A percentile compares a stretch with the other conserved stretches of the same genome.
Conservation (phyloP, 371 early-diverging fungal species). For the Rhizopus microsporus region DNA sequence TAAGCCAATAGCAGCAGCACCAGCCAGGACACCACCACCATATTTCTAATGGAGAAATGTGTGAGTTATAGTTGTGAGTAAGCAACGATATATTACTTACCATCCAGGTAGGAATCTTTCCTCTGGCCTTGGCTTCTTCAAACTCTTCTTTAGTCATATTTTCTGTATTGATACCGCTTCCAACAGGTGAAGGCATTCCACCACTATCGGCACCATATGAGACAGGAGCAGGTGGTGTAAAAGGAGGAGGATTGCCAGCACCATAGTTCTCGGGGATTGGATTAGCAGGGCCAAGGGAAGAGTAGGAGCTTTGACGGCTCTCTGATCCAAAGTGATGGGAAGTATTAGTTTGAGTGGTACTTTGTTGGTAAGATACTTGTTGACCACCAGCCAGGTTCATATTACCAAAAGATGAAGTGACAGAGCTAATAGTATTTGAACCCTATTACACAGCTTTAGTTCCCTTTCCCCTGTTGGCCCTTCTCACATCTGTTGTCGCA, state of each 20-base stretch:
- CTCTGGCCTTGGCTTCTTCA: conserved; percentile 26
- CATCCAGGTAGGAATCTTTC: conserved; percentile 22
- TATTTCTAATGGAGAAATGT: conserved; percentile 22
- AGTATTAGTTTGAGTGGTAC: conserved; percentile 12
- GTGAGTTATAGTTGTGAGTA: background rate
- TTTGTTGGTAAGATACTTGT: conserved; percentile 16
- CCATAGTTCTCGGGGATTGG: conserved; percentile 32
- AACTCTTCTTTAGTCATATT: conserved; percentile 23
- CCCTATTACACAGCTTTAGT: conserved; percentile 10
- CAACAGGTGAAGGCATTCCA: conserved; percentile 13
- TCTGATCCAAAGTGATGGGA: conserved; percentile 16
- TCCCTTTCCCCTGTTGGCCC: too few relatives aligned
- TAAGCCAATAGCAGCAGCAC: conserved; percentile 27
- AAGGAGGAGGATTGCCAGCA: conserved; percentile 28
- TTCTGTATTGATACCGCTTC: conserved; percentile 1
- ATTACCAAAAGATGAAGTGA: conserved; percentile 19
- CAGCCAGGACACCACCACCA: conserved; percentile 29
- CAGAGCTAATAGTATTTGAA: conserved; percentile 15
- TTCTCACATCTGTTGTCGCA: background rate
- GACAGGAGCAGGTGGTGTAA: conserved; percentile 23
- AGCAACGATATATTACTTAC: conserved; percentile 12
- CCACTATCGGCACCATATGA: conserved; percentile 14
- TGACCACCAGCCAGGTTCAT: conserved; percentile 24
- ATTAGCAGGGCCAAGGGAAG: conserved; percentile 29
- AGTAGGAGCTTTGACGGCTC: conserved; percentile 22